Conservation (phyloP, 208 protist species). For the Wallacemonas sp. region DNA sequence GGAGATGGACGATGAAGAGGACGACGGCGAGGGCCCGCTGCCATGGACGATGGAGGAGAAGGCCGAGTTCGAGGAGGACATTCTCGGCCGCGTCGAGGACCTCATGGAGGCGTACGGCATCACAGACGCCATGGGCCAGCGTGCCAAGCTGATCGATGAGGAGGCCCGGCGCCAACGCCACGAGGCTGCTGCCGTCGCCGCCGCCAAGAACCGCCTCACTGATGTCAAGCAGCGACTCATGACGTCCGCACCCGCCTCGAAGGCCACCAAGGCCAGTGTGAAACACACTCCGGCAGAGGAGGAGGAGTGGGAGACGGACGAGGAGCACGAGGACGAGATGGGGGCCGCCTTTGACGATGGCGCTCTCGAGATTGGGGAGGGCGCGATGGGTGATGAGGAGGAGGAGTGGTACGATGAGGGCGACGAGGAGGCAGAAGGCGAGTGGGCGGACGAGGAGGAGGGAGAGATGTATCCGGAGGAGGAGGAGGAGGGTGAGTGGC, state of each 20-base stretch:
- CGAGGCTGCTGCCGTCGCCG: slow-evolving; percentile 12
- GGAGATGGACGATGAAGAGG: slow-evolving; percentile 2
- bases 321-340: slow-evolving; percentile 5
- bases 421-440: slow-evolving; percentile 10
- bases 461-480: background rate
- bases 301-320: slow-evolving; percentile 3
- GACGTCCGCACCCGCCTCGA: background rate
- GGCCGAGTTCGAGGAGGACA: slow-evolving; percentile 44
- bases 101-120: slow-evolving; percentile 36
- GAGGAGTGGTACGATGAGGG: slow-evolving; percentile 13
- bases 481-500: background rate
- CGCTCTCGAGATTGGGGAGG: too few relatives aligned
- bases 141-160: slow-evolving; percentile 15
- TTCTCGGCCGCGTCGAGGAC: slow-evolving; percentile 33
- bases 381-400: slow-evolving; percentile 14
- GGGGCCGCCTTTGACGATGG: too few relatives aligned
- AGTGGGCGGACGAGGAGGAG: slow-evolving; percentile 5
- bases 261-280: background rate
- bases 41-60: slow-evolving; percentile 49
- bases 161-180: slow-evolving; percentile 11
- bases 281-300: background rate
- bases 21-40: background rate
- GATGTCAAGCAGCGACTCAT: slow-evolving; percentile 7
- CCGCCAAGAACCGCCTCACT: slow-evolving; percentile 20
- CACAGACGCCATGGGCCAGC: slow-evolving; percentile 38